Base-by-base conservation (phyloP, 179 eudicot genomes). In the Beta lomatogona region DNA sequence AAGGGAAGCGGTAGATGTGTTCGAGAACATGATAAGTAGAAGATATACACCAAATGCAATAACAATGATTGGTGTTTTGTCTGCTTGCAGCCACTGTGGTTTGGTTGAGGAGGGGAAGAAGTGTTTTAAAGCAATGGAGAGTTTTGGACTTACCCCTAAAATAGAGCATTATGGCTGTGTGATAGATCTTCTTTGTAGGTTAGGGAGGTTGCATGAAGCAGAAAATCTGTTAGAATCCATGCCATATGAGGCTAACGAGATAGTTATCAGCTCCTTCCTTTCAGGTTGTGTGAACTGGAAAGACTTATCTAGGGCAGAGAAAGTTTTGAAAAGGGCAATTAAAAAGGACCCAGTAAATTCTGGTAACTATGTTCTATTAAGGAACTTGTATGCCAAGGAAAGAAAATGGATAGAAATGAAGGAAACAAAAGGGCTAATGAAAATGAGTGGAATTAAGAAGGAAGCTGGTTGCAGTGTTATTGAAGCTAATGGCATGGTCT, bases 71-170 rank as follows among this genome's bases (percentile, higher is more conserved):
- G 95, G 92, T 45, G 90, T 94, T 67, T 71, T 94, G 72, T 87
- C 93, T 22, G 97, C 98, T 73, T 94, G 98, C 84, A 91, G 87
- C 79, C 97, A 94, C 77, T 82, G 89, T 75, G 98, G 98, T 79
- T 86, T 93, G 75, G 90, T 90, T 25, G 92, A 93, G 71, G 95
- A 92, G 83, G 98, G 98, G 50, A 85, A 78, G 86, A 87, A 73
- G 61, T 93, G 94, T 90, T 86, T 91, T 54, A 82, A 82, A 21
- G 85, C 80, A 69, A 91, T 93, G 90, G 77, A 70, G 15, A 86
- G 82, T 66, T 86, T 89, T 36, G 81, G 85, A 31, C 77, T 92
- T 31, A 81, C 69, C 21, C 94, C 91, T 18, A 84, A 71, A 79
- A 88, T 91, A 8, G 93, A 93, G 88, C 98, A 94, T 77, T 94